These are phyloP conservation scores for Pichia cephalocereana DNA, from an alignment of 805 yeast species.

Conservation along the genomic window DNA sequence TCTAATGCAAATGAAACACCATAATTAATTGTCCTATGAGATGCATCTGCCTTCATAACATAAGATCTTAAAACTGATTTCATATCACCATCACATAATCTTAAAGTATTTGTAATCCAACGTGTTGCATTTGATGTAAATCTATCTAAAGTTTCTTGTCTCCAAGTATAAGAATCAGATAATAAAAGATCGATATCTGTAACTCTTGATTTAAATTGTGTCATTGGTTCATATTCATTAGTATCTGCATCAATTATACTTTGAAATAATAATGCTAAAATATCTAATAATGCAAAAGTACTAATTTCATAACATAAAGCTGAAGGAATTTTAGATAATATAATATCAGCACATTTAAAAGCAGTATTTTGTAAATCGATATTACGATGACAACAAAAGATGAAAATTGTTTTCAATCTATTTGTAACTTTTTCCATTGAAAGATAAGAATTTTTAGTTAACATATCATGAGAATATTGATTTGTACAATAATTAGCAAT, in stretches of 20 bases:
- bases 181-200: constrained; percentile 46
- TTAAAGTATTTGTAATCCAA: constrained; percentile 59
- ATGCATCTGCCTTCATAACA: constrained; percentile 34
- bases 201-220: constrained; percentile 39
- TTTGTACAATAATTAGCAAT: constrained; percentile 55
- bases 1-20: constrained; percentile 90
- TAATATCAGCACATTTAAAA: constrained; percentile 59
- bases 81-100: constrained; percentile 59
- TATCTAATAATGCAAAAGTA: constrained; percentile 71
- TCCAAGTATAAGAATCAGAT: constrained; percentile 71
- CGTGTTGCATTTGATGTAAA: constrained; percentile 48
- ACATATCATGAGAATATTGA: constrained; percentile 39
- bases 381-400: constrained; percentile 71
- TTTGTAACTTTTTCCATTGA: constrained; percentile 50
- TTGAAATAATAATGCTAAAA: constrained; percentile 66
- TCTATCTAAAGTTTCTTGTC: constrained; percentile 54
- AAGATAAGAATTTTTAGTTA: constrained; percentile 48
- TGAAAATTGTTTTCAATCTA: constrained; percentile 61
- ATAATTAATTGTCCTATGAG: constrained; percentile 38
- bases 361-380: constrained; percentile 71
- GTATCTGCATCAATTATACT: constrained; percentile 78
- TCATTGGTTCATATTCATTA: constrained; percentile 79
- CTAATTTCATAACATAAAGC: constrained; percentile 67
- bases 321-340: constrained; percentile 63
- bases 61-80: constrained; percentile 75